Percentiles rank a stretch among this genome's conserved stretches.
These are phyloP conservation scores for Pseudotsuga menziesii DNA, from an alignment of 75 land plant species.

Conservation along the genomic window DNA sequence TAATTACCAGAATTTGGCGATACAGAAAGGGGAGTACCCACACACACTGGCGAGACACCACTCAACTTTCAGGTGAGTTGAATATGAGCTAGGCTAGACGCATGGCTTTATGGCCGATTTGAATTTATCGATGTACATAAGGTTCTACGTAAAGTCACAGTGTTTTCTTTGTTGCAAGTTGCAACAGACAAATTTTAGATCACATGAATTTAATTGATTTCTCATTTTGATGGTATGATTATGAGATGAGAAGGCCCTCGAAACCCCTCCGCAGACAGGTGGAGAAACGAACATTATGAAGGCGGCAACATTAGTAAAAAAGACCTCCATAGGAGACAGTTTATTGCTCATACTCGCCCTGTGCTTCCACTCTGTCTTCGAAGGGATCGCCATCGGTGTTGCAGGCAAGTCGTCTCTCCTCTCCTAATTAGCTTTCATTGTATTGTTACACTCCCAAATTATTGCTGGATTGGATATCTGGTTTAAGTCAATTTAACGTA, in stretches of 20 bases:
- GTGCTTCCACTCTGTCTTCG: constrained; percentile 93
- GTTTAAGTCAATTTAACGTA: no score
- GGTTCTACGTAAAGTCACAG: no score
- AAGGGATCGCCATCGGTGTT: constrained; percentile 84
- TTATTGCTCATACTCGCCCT: constrained; percentile 65
- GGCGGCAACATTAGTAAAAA: constrained; percentile 2
- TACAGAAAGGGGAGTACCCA: background rate
- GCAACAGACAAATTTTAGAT: no score
- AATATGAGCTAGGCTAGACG: background rate
- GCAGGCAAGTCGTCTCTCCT: constrained; percentile 39
- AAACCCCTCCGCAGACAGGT: background rate
- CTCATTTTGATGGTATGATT: no score
- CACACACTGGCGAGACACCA: background rate
- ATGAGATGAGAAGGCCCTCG: background rate
- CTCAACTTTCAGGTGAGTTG: background rate
- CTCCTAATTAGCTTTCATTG: background rate
- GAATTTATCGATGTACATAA: no score
- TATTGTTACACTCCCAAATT: no score
- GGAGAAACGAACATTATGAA: no score
- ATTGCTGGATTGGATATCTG: no score
- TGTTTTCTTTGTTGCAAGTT: no score
- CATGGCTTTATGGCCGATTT: no score
- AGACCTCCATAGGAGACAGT: constrained; percentile 51
- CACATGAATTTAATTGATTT: no score
- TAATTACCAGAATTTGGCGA: background rate